These are phyloP conservation scores for Babjeviella inositovora DNA, from an alignment of 805 yeast species.

Conservation along the genomic window DNA sequence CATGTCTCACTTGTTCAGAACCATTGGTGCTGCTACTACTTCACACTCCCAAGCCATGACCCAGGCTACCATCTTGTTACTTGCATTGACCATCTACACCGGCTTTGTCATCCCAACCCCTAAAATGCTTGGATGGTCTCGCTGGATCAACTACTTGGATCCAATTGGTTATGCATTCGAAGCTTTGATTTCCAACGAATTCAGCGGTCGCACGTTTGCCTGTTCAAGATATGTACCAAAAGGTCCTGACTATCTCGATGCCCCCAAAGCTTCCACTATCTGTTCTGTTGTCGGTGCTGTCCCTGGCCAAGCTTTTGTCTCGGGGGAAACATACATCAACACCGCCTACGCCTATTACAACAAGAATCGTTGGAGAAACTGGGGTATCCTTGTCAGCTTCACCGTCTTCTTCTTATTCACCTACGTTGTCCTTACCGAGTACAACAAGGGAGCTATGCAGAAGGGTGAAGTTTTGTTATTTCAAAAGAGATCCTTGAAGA, in stretches of 20 bases:
- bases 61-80: conserved; percentile 20
- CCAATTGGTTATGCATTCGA: conserved; percentile 29
- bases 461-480: conserved; percentile 59
- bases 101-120: conserved; percentile 29
- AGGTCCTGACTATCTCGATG: conserved; percentile 18
- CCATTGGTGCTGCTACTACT: conserved; percentile 16
- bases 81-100: conserved; percentile 21
- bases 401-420: conserved; percentile 32
- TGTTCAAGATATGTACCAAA: conserved; percentile 23
- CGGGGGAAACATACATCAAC: conserved; percentile 32
- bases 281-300: conserved; percentile 43
- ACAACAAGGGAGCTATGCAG: conserved; percentile 44
- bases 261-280: conserved; percentile 7
- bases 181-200: conserved; percentile 27
- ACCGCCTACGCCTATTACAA: conserved; percentile 23
- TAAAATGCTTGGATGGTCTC: conserved; percentile 30
- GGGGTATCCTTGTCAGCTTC: conserved; percentile 45
- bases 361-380: conserved; percentile 44
- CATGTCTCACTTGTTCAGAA: conserved; percentile 38
- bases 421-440: conserved; percentile 39
- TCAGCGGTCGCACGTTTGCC: conserved; percentile 16
- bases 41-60: conserved; percentile 23
- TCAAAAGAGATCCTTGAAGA: conserved; percentile 28
- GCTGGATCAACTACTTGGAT: conserved; percentile 29
- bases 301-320: conserved; percentile 30